Conservation (phyloP, 768 basidiomycete species). For the Steccherinum ochraceum region DNA sequence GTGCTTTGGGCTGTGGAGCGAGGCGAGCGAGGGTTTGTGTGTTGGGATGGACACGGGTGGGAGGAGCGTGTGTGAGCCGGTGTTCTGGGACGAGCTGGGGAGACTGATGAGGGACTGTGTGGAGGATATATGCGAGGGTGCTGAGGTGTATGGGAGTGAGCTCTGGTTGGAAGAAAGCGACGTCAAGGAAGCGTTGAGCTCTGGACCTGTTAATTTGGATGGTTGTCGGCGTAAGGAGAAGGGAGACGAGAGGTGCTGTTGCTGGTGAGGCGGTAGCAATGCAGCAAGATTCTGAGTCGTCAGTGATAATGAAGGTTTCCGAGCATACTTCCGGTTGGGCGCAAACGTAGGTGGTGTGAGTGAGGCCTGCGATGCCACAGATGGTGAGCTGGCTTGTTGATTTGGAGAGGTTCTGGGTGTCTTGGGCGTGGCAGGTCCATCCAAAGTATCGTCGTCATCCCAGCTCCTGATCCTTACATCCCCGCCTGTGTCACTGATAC, state of each 20-base stretch:
- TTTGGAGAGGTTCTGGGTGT: neutral
- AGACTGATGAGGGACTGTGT: neutral
- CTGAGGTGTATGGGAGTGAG: neutral
- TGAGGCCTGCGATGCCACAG: neutral
- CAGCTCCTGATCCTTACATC: neutral
- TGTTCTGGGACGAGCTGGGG: neutral
- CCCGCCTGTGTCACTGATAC: neutral
- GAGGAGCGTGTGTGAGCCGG: neutral
- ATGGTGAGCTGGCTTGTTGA: neutral
- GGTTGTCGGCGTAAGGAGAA: neutral
- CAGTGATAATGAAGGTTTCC: neutral
- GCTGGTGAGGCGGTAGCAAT: neutral
- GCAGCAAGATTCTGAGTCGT: neutral
- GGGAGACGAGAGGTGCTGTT: neutral
- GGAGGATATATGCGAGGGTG: neutral
- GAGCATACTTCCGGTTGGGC: neutral
- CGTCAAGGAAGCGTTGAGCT: neutral
- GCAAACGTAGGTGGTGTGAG: neutral
- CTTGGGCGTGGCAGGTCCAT: neutral
- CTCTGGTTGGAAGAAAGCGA: neutral
- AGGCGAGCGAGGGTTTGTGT: neutral
- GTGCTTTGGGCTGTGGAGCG: neutral
- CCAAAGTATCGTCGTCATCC: neutral
- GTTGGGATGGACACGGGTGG: neutral
- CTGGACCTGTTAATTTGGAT: neutral